Evolutionary conservation across 768 basidiomycete genomes (phyloP), one percentile per base, ranked within the genome.

Genomic region (Leccinum arenicola): DNA sequence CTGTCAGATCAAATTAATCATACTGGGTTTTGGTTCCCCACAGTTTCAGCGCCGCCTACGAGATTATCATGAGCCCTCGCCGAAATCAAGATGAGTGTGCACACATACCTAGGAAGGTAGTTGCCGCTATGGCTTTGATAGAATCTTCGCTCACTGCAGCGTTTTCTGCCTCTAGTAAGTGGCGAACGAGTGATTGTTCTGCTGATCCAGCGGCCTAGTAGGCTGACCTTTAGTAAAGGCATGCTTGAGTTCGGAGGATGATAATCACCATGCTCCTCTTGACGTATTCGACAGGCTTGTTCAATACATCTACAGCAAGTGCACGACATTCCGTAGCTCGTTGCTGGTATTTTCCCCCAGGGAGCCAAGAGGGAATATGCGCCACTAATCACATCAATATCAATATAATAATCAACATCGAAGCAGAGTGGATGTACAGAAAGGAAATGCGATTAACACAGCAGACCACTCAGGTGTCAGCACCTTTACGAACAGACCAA

Each of bases 291-390:
- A 69, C 51, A 1, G 70, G 69, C 2, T 19, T 54, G 8, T 61
- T 58, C 7, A 69, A 51, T 10, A 72, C 55, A 3, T 74, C 69
- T 19, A 47, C 14, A 21, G 67, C 70, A 45, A 70, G 59, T 5
- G n/a, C 40, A 48, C 65, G 65, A 21, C 65, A 66, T 25, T 64
- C 60, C 2, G n/a, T 45, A 38, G 65, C 68, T 9, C 10, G 29
- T 45, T 51, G 47, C 33, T 70, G 67, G 62, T 57, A 74, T 17
- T 21, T 23, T 21, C 72, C 67, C 19, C 75, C 75, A 0, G 72
- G 75, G 35, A 75, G 58, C 74, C 74, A 76, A 2, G 65, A 60
- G 0, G 75, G 75, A 27, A 76, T 61, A 31, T 73, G 25, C 36
- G 58, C 53, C 60, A 70, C 68, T 68, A 17, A 27, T 17, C 52